Percentiles rank a stretch among this genome's conserved stretches.
These are phyloP conservation scores for Populus deltoides DNA, from an alignment of 345 rosid genomes.

Conservation along the genomic window DNA sequence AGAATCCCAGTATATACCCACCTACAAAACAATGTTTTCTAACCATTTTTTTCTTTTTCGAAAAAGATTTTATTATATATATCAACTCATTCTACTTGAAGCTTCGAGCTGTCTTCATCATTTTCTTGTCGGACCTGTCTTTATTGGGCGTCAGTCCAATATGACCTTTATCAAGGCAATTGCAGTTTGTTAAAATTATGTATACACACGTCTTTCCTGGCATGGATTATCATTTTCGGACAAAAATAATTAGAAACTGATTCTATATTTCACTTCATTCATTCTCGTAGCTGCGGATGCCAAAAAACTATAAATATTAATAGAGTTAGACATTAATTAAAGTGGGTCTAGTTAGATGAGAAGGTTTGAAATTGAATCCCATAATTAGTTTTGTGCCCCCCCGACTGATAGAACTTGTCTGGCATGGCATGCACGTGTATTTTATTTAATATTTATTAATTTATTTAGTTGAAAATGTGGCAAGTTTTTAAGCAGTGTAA, in stretches of 20 bases:
- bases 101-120: background rate
- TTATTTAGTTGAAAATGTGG: background rate
- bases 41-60: too few relatives aligned
- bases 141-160: background rate
- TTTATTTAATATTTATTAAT: background rate
- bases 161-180: too few relatives aligned
- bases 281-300: background rate
- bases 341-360: background rate
- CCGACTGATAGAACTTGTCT: background rate
- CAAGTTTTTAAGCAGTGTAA: background rate
- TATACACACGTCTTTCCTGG: background rate
- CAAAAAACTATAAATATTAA: background rate
- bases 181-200: too few relatives aligned
- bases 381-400: background rate
- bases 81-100: background rate
- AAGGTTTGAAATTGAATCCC: background rate
- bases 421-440: background rate
- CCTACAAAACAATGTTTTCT: too few relatives aligned
- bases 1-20: background rate
- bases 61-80: too few relatives aligned
- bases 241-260: background rate
- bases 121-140: background rate
- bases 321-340: background rate
- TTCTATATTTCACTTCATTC: background rate
- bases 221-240: background rate